These are phyloP conservation scores for Cladosporium cucumerinum DNA, from an alignment of 2,329 filamentous ascomycete genomes.

Conservation along the genomic window DNA sequence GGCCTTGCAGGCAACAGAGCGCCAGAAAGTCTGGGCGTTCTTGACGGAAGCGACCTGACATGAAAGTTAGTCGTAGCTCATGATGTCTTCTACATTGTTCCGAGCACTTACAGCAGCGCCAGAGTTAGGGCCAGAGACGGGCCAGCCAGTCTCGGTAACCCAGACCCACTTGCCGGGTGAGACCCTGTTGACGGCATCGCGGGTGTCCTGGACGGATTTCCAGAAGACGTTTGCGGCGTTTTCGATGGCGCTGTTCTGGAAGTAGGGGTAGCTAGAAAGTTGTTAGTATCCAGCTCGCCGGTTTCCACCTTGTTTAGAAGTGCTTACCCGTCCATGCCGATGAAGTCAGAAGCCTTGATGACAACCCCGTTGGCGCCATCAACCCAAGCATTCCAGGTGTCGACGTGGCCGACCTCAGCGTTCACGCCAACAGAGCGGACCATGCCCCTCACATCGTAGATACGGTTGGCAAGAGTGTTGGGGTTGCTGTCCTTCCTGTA, in stretches of 20 bases:
- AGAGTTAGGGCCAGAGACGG: slow-evolving; percentile 52
- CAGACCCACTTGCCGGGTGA: slow-evolving; percentile 30
- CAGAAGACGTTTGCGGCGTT: slow-evolving; percentile 56
- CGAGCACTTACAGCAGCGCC: slow-evolving; percentile 44
- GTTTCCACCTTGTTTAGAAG: no score
- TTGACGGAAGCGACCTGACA: slow-evolving; percentile 46
- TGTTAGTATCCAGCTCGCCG: background rate
- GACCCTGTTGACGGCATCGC: slow-evolving; percentile 45
- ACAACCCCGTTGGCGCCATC: slow-evolving; percentile 59
- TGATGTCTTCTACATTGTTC: background rate
- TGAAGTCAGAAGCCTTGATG: slow-evolving; percentile 60
- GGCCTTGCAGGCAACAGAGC: slow-evolving; percentile 57
- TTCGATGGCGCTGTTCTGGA: slow-evolving; percentile 57
- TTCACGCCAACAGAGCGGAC: slow-evolving; percentile 45
- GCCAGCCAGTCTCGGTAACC: slow-evolving; percentile 55
- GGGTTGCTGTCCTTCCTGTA: slow-evolving; percentile 54
- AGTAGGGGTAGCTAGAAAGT: slow-evolving; percentile 56
- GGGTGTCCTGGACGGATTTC: slow-evolving; percentile 35
- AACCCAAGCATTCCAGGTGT: slow-evolving; percentile 52
- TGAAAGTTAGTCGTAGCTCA: background rate
- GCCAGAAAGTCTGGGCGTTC: slow-evolving; percentile 62
- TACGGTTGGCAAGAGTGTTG: slow-evolving; percentile 42
- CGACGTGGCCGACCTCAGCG: slow-evolving; percentile 61
- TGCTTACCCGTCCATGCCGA: slow-evolving; percentile 57
- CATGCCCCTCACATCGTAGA: slow-evolving; percentile 53